Conservation (phyloP, 2,329 filamentous ascomycete species). For the Fusarium tricinctum region DNA sequence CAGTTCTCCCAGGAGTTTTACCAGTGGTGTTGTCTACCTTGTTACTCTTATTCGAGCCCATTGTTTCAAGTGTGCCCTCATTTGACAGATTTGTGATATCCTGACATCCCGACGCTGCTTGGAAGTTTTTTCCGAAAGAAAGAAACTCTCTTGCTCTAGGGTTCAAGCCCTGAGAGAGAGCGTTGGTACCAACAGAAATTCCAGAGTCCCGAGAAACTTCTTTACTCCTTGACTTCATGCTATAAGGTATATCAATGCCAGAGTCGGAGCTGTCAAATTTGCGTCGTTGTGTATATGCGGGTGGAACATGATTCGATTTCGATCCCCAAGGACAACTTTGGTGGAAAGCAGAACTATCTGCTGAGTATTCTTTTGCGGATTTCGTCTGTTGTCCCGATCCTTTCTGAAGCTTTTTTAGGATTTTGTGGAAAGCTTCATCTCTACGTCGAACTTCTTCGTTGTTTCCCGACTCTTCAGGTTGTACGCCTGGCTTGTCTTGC, state of each 20-base stretch:
- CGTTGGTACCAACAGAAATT: slow-evolving; percentile 20
- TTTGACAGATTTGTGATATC: background rate
- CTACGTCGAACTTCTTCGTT: slow-evolving; percentile 26
- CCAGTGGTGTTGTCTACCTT: background rate
- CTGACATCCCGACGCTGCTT: background rate
- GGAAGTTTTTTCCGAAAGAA: slow-evolving; percentile 42
- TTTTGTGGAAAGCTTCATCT: slow-evolving; percentile 47
- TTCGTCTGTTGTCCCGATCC: slow-evolving; percentile 3
- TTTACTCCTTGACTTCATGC: background rate
- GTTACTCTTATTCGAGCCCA: background rate
- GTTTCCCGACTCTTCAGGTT: background rate
- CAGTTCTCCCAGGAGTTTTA: background rate
- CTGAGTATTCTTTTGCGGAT: slow-evolving; percentile 3
- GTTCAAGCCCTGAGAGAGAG: slow-evolving; percentile 47
- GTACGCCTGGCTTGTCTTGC: background rate
- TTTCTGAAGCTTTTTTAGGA: slow-evolving; percentile 49
- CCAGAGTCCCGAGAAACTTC: slow-evolving; percentile 41
- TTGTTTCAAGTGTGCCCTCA: background rate
- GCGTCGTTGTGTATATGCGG: background rate
- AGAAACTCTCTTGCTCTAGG: slow-evolving; percentile 55
- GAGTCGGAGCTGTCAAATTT: slow-evolving; percentile 21
- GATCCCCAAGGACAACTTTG: slow-evolving; percentile 15
- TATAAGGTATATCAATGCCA: slow-evolving; percentile 13
- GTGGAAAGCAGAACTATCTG: background rate
- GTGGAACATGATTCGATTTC: background rate